Evolutionary conservation across 805 yeast species (phyloP).

Genomic region (Yarrowia porcina): DNA sequence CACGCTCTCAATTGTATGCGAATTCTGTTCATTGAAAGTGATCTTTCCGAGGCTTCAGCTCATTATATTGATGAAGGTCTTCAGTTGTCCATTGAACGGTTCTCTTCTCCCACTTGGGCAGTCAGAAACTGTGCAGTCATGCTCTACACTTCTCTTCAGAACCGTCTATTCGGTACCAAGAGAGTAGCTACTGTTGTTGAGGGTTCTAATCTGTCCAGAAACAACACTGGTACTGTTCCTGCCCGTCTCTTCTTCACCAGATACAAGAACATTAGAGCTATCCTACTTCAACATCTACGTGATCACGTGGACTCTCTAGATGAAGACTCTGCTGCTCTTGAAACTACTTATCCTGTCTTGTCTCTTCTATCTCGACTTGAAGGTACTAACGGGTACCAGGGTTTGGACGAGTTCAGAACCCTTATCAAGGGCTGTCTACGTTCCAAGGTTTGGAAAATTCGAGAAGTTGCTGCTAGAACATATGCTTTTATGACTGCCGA

Average conservation of each 20-base stretch:
- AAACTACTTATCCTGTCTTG: slow-evolving; percentile 70
- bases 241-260: slow-evolving; percentile 71
- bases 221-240: slow-evolving; percentile 40
- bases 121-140: slow-evolving; percentile 88
- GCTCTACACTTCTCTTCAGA: slow-evolving; percentile 83
- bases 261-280: slow-evolving; percentile 51
- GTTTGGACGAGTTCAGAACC: slow-evolving; percentile 51
- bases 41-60: slow-evolving; percentile 53
- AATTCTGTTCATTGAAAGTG: slow-evolving; percentile 68
- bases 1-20: slow-evolving; percentile 87
- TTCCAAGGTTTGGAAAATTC: slow-evolving; percentile 69
- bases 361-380: slow-evolving; percentile 68
- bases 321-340: slow-evolving; percentile 43
- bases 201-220: slow-evolving; percentile 9
- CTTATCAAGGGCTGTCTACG: slow-evolving; percentile 49
- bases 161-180: slow-evolving; percentile 68
- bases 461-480: slow-evolving; percentile 82
- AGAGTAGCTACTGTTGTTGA: slow-evolving; percentile 31
- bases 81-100: slow-evolving; percentile 56
- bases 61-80: slow-evolving; percentile 57
- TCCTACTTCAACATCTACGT: slow-evolving; percentile 43
- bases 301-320: slow-evolving; percentile 29
- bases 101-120: slow-evolving; percentile 74
- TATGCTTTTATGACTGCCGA: slow-evolving; percentile 49
- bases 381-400: slow-evolving; percentile 54